Evolutionary conservation across 371 early-diverging fungal genomes (phyloP).

Genomic region (Mucor mucedo): DNA sequence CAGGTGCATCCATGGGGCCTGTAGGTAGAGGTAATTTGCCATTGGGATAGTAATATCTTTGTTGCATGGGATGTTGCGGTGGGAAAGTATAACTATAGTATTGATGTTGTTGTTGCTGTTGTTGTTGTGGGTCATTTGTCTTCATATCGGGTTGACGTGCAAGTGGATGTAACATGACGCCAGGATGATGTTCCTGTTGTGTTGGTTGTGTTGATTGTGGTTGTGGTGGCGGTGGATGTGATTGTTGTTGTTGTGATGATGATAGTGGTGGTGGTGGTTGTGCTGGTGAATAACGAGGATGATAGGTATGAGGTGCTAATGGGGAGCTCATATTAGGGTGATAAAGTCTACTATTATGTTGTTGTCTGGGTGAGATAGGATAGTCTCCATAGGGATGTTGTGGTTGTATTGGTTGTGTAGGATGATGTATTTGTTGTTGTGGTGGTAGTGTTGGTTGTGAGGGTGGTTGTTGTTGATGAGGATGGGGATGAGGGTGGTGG

Average conservation of each 20-base stretch:
- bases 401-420: slow-evolving; percentile 15
- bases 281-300: slow-evolving; percentile 12
- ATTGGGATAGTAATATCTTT: slow-evolving; percentile 23
- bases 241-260: background rate
- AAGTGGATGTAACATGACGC: slow-evolving; percentile 32
- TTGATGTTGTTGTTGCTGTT: slow-evolving; percentile 12
- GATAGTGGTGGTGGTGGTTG: slow-evolving; percentile 1
- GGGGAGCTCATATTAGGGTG: slow-evolving; percentile 31
- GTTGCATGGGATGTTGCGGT: slow-evolving; percentile 21
- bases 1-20: background rate
- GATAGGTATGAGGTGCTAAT: slow-evolving; percentile 26
- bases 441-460: slow-evolving; percentile 13
- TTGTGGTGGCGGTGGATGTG: slow-evolving; percentile 3
- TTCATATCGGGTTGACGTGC: slow-evolving; percentile 34
- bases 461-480: background rate
- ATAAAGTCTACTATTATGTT: slow-evolving; percentile 20
- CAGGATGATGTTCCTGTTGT: slow-evolving; percentile 16
- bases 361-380: slow-evolving; percentile 25
- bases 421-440: slow-evolving; percentile 9
- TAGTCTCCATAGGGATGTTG: slow-evolving; percentile 28
- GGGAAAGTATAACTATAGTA: slow-evolving; percentile 29
- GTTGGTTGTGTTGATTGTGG: slow-evolving; percentile 17
- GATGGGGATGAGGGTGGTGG: too few relatives aligned
- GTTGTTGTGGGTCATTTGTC: slow-evolving; percentile 17
- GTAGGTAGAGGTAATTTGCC: slow-evolving; percentile 25